A percentile compares a stretch with the other conserved stretches of the same genome.
These are phyloP conservation scores for Coprinopsis cinerea DNA, from an alignment of 768 basidiomycete genomes.

Conservation along the genomic window DNA sequence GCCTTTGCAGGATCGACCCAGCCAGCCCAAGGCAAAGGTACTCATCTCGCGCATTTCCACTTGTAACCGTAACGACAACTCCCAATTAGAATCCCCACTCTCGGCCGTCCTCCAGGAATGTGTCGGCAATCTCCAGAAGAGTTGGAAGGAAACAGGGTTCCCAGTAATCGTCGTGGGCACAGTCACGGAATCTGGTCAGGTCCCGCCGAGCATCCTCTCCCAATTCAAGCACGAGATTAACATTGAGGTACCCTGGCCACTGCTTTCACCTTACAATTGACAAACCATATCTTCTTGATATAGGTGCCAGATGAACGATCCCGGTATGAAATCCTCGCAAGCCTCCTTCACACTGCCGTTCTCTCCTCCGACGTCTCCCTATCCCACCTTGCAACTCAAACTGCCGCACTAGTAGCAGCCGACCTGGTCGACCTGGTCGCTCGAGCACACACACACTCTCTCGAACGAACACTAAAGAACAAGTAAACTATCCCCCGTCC, in stretches of 20 bases:
- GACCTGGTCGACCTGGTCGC: conserved; percentile 71
- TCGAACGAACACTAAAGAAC: conserved; percentile 37
- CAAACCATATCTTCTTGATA: background rate
- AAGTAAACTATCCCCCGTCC: conserved; percentile 10
- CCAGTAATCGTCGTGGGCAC: conserved; percentile 78
- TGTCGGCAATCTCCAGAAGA: conserved; percentile 47
- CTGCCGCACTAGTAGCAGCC: conserved; percentile 81
- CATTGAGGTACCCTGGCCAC: conserved; percentile 70
- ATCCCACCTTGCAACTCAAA: conserved; percentile 69
- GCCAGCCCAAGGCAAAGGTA: conserved; percentile 61
- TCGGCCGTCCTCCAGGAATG: conserved; percentile 57
- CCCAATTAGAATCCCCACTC: conserved; percentile 48
- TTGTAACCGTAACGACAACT: background rate
- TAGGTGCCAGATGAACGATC: conserved; percentile 81
- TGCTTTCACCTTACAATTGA: too few relatives aligned
- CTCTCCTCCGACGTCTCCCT: conserved; percentile 78
- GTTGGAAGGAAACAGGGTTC: conserved; percentile 55
- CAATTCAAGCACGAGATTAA: conserved; percentile 83
- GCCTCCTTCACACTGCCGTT: conserved; percentile 30
- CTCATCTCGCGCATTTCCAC: background rate
- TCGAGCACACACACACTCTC: conserved; percentile 50
- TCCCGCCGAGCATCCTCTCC: conserved; percentile 56
- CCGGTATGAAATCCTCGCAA: conserved; percentile 54
- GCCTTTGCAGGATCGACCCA: conserved; percentile 72
- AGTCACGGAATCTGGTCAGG: conserved; percentile 55